A percentile compares a stretch with the other conserved stretches of the same genome.
Conservation (phyloP, 768 basidiomycete species). For the Termitomyces sp. region DNA sequence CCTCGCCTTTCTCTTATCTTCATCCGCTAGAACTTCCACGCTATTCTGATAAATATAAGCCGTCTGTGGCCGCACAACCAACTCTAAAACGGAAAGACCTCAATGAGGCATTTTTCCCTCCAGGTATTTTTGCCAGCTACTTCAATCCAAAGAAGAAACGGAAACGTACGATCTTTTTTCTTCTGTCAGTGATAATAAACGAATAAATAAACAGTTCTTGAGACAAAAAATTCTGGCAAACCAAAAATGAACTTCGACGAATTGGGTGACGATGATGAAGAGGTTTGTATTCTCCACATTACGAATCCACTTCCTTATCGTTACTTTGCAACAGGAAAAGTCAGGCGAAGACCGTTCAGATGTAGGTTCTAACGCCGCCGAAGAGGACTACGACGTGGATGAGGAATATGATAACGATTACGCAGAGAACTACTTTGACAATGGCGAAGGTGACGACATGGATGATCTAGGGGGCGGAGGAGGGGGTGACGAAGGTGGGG, state of each 20-base stretch:
- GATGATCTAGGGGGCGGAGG: conserved; percentile 74
- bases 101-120: conserved; percentile 73
- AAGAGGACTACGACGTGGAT: conserved; percentile 80
- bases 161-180: conserved; percentile 30
- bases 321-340: conserved; percentile 44
- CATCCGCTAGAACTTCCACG: conserved; percentile 56
- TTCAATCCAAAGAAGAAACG: conserved; percentile 72
- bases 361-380: conserved; percentile 55
- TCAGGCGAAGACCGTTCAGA: conserved; percentile 68
- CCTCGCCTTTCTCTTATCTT: conserved; percentile 13
- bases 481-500: conserved; percentile 63
- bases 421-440: conserved; percentile 88
- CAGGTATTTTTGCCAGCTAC: conserved; percentile 68
- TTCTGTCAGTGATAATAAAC: background rate
- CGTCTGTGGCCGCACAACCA: conserved; percentile 53
- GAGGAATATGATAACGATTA: conserved; percentile 93
- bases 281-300: conserved; percentile 26
- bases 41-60: conserved; percentile 81
- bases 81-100: conserved; percentile 65
- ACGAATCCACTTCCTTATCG: background rate
- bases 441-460: conserved; percentile 76
- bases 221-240: conserved; percentile 27
- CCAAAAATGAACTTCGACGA: conserved; percentile 60
- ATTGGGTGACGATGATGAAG: conserved; percentile 59
- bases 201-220: conserved; percentile 2